Base-by-base conservation (phyloP, 768 basidiomycete genomes). In the Cyclocybe aegerita region DNA sequence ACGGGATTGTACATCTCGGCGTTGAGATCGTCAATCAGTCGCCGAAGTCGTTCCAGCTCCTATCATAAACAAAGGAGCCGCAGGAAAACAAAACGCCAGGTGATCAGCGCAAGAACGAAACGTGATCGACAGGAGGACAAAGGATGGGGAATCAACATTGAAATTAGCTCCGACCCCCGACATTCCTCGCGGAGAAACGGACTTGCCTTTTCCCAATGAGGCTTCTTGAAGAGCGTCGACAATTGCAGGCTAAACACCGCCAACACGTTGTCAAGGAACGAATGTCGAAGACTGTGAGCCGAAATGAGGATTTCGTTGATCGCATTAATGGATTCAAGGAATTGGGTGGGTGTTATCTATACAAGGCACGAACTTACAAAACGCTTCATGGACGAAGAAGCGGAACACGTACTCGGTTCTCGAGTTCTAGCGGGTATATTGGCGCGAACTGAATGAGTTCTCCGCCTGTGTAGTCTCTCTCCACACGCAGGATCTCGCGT, bases 381-480 rank as follows among this genome's bases (percentile, higher is more conserved):
- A 11, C 35, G 17, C 48, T 38, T 9, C 31, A 47, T 32, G 42
- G 23, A 33, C 23, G 7, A 48, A 30, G 34, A 31, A 31, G 43
- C 40, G 10, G 6, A 15, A 45, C 35, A 73, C 90, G 62, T 60
- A 96, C 94, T 67, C 97, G 79, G 40, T 93, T 92, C 59, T 98
- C 95, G 4, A 99, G 75, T 67, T 99, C 97, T 37, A 95, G 70
- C 1, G 93, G 94, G 68, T 88, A 99, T 56, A 86, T 82, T 0
- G 92, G 80, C 32, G 90, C 79, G 66, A 99, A 97, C 69, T 98
- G 96, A 30, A 85, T 80, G 6, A 95, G 74, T 64, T 98, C 96
- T 2, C 96, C 97, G 0, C 86, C 85, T 10, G 75, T 81, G 65
- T 97, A 99, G 66, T 99, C 97, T 46, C 97, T 73, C 67, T 98